phyloP scores from a whole-genome alignment of 164 flowering plant genomes.

The Cinnamomum micranthum region DNA sequence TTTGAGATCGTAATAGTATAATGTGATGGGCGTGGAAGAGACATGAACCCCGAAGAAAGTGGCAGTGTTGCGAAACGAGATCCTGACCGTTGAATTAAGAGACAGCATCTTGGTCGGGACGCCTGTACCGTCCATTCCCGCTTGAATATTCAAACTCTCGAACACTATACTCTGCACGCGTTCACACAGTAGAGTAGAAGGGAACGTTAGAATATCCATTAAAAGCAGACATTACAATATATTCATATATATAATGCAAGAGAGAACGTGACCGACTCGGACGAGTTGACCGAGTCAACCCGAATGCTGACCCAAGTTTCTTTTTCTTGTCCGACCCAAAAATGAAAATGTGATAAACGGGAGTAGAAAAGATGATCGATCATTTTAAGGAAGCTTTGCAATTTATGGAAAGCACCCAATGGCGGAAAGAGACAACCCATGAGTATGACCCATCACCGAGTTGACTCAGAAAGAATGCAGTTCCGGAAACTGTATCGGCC shows the following conservation, averaged over 20 bases:
- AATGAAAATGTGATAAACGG: background rate
- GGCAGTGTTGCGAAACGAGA: slow-evolving; percentile 55
- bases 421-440: no score
- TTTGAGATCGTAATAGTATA: slow-evolving; percentile 51
- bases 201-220: background rate
- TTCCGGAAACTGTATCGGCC: background rate
- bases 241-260: background rate
- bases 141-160: slow-evolving; percentile 53
- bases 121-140: slow-evolving; percentile 65
- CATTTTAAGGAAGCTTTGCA: no score
- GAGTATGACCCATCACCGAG: no score
- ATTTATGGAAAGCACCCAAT: background rate
- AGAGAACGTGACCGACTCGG: background rate
- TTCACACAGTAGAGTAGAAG: background rate
- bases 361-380: background rate
- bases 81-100: slow-evolving; percentile 68
- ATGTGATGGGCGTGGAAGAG: slow-evolving; percentile 56
- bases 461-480: background rate
- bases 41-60: slow-evolving; percentile 90
- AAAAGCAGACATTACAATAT: background rate
- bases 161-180: slow-evolving; percentile 58
- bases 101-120: slow-evolving; percentile 86
- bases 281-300: background rate
- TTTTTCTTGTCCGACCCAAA: background rate
- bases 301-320: background rate